These are phyloP conservation scores for Leccinum arenicola DNA, from an alignment of 768 basidiomycete genomes.

Conservation along the genomic window DNA sequence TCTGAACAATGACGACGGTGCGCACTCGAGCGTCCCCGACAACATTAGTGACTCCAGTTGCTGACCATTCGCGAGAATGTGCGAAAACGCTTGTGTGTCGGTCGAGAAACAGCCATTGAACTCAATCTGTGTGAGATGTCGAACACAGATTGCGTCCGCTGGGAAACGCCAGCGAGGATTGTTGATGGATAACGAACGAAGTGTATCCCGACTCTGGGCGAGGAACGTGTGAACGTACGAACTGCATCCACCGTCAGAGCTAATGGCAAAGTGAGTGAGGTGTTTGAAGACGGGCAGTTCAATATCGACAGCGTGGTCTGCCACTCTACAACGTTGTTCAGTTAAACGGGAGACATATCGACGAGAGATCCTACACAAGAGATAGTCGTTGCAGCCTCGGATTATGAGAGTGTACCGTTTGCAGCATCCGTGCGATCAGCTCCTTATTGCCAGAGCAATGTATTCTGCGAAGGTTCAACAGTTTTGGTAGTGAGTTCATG, in stretches of 20 bases:
- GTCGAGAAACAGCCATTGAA: slow-evolving; percentile 57
- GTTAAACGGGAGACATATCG: background rate
- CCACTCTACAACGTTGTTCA: slow-evolving; percentile 19
- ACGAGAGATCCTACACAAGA: slow-evolving; percentile 40
- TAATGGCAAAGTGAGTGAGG: slow-evolving; percentile 58
- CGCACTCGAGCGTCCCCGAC: slow-evolving; percentile 51
- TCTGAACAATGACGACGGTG: slow-evolving; percentile 51
- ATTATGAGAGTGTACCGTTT: slow-evolving; percentile 48
- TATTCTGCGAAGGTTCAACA: slow-evolving; percentile 57
- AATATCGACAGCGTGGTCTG: slow-evolving; percentile 44
- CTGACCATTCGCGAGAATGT: slow-evolving; percentile 59
- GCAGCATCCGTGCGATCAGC: slow-evolving; percentile 49
- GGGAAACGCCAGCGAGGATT: slow-evolving; percentile 62
- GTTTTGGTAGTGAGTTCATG: slow-evolving; percentile 63
- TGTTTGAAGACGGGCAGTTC: slow-evolving; percentile 50
- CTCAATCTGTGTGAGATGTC: slow-evolving; percentile 62
- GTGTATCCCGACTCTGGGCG: slow-evolving; percentile 46
- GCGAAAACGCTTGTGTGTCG: slow-evolving; percentile 50
- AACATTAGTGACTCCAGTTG: slow-evolving; percentile 66
- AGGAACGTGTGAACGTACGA: slow-evolving; percentile 44
- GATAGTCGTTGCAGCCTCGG: slow-evolving; percentile 59
- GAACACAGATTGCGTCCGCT: slow-evolving; percentile 47
- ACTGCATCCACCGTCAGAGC: slow-evolving; percentile 43
- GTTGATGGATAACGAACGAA: slow-evolving; percentile 55
- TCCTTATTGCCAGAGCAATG: slow-evolving; percentile 59